Base-by-base conservation (phyloP, 2,329 filamentous ascomycete genomes). In the Neonectria magnoliae region DNA sequence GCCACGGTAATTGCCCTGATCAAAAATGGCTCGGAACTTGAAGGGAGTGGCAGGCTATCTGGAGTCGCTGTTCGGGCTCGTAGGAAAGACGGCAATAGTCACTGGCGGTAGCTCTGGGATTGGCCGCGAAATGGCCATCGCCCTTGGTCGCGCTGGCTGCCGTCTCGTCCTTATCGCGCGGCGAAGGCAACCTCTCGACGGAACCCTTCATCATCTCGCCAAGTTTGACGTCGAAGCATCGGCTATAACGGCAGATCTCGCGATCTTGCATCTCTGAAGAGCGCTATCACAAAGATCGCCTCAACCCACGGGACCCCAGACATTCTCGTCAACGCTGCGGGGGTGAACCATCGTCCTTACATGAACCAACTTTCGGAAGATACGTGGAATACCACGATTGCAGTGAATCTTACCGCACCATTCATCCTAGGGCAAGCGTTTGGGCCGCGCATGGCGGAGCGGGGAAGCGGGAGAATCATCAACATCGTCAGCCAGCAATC, bases 81-180 rank as follows among this genome's bases (percentile, higher is more conserved):
- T 65, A 0, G 76, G 76, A 16, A 70, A 68, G 41, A 70, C 73
- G 5, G 77, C 75, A 0, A 69, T 78, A 7, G 65, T 79, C 1
- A 78, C 77, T 0, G 77, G 77, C 7, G 77, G 72, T n/a, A 78
- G 76, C 62, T 75, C 75, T 4, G 77, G 77, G 11, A 79, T 79
- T 53, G 77, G 77, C 10, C 75, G 74, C 1, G 73, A 72, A 20
- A 79, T 79, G 64, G 75, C 76, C 0, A 62, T 71, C 7, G 75
- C 76, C 0, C 58, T 78, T 0, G 75, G 76, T 0, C 72, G 73
- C 14, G 71, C 76, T 1, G 77, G 77, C 1, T 76, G 76, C 18
- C 71, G 68, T 0, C 62, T 79, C 8, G 67, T 79, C 22, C 67
- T 79, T 6, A 66, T 79, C 16, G 77, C 76, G 9, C 73, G 77